Evolutionary conservation across 2,329 filamentous ascomycete genomes (phyloP), one percentile per base, ranked within the genome.

Genomic region (Alternaria ethzedia): DNA sequence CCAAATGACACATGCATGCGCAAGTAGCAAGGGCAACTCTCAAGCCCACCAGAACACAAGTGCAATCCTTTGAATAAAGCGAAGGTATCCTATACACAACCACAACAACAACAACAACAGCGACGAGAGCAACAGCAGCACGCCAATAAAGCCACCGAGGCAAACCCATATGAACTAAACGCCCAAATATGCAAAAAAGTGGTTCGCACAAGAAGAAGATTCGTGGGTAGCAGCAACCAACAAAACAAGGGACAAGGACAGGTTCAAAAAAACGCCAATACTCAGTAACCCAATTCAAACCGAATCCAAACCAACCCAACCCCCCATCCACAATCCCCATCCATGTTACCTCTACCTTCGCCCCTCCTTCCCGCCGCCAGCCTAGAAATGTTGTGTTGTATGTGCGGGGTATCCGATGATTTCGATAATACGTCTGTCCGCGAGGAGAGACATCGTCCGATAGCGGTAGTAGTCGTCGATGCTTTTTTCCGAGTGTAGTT

Each of bases 151-250:
- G 28, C 44, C 21, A 28, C 44, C 26, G 17, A 20, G 30, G 32
- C 21, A 57, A 21, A 41, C 36, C 44, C 45, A 36, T n/a, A 36
- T 25, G 17, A 36, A 28, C 20, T 23, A 20, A 63, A 63, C 61
- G 61, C 61, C 61, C 36, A 60, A 43, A 61, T 61, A 61, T 63
- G 57, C 57, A 56, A 54, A 15, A 25, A 23, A 23, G 23, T 32
- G 20, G 26, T 13, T 20, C 8, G 23, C 32, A 52, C 30, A 25
- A 52, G 15, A 52, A 52, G 13, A 52, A 41, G 20, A 52, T 30
- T 25, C 28, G 28, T 52, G 20, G 30, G 49, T n/a, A 23, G 43
- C 36, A 52, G 12, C 12, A 23, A 25, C 43, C 32, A 36, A 13
- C 44, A 30, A 28, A 52, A 36, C 36, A 45, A 17, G 13, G 12